These are phyloP conservation scores for Trifolium dubium DNA, from an alignment of 306 rosid genomes.

Conservation along the genomic window DNA sequence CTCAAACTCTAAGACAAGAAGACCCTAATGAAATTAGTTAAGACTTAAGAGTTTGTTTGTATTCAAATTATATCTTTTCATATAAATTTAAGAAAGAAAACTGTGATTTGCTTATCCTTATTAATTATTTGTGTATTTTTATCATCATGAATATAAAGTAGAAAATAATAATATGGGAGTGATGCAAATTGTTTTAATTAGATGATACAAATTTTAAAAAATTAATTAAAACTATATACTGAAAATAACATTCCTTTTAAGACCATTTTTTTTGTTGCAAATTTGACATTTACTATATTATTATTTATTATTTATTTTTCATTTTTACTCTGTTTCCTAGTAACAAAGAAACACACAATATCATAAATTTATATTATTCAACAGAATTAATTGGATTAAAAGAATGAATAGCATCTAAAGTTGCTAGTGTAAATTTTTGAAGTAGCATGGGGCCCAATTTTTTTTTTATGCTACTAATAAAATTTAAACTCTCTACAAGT, in stretches of 20 bases:
- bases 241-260: too few species aligned
- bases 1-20: neutral
- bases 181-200: too few species aligned
- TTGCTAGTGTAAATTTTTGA: neutral
- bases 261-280: too few species aligned
- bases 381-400: neutral
- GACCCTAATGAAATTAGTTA: neutral
- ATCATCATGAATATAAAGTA: too few species aligned
- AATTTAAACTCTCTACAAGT: neutral
- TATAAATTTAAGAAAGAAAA: too few species aligned
- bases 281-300: neutral
- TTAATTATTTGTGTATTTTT: too few species aligned
- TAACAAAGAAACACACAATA: neutral
- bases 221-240: too few species aligned
- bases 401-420: neutral
- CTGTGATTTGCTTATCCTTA: too few species aligned
- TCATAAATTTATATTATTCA: constrained; percentile 3
- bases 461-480: too few species aligned
- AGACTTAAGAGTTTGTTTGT: neutral
- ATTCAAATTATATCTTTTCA: neutral
- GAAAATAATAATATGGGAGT: too few species aligned
- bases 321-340: neutral
- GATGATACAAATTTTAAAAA: too few species aligned
- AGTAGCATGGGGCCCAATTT: neutral
- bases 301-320: neutral